Evolutionary conservation across 1,284 basidiomycete species (phyloP), one percentile per base, ranked within the genome.

Genomic region (Puccinia triticina): DNA sequence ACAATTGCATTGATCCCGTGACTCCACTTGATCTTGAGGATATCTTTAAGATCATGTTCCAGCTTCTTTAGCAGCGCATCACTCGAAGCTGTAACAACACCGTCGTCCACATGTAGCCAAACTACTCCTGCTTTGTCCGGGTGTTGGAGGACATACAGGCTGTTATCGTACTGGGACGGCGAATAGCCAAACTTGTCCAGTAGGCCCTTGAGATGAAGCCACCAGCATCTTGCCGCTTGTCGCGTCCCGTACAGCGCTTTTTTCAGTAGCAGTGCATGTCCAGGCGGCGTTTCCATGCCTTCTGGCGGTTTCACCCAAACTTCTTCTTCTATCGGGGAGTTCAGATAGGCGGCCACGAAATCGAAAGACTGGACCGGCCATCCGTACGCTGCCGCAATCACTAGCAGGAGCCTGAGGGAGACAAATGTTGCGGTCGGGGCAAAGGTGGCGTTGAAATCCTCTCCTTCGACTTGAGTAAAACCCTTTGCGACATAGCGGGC

Each of bases 391-490:
- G 53, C 50, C 11, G 53, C 50, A 18, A 77, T 43, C 0, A 57
- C 64, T 2, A 77, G 34, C 2, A 77, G 29, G 8, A 77, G 53
- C 10, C 37, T 4, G 2, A 77, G 57, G 1, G 34, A 57, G 1
- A 57, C 57, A 61, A 64, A 77, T 2, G 74, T 76, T 16, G 71
- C n/a, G n/a, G n/a, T n/a, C n/a, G n/a, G n/a, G n/a, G n/a, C n/a
- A n/a, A n/a, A n/a, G n/a, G n/a, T n/a, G n/a, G n/a, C n/a, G n/a
- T n/a, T n/a, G n/a, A n/a, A n/a, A n/a, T n/a, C n/a, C n/a, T n/a
- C n/a, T n/a, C 71, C n/a, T 40, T 73, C 18, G 3, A 50, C 32
- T 46, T 77, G 74, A 11, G 61, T 77, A 53, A 55, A 77, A 10
- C 74, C 74, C 23, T 61, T 57, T 32, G 71, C 71, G 2, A 73